Base-by-base conservation (phyloP, 2,329 filamentous ascomycete species). In the Ophiostoma ulmi region DNA sequence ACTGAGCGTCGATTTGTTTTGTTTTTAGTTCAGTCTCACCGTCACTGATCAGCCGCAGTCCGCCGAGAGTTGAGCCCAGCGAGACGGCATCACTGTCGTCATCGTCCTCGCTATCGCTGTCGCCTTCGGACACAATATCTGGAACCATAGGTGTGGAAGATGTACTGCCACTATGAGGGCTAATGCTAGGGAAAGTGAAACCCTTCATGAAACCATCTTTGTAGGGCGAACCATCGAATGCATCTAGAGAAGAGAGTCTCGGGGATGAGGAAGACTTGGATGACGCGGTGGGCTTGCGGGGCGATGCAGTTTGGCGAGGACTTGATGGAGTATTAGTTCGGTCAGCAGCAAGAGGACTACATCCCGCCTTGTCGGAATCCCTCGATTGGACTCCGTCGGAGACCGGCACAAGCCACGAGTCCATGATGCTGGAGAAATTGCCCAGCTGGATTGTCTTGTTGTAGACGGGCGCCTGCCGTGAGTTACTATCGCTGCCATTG, bases 391-490 rank as follows among this genome's bases (percentile, higher is more conserved):
- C 20, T 35, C 64, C 7, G 5, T 52, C 58, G 11, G 22, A 26
- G 38, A 20, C 6, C 11, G 36, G 22, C 44, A 4, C 48, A 17
- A 70, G 64, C 39, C 31, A 71, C n/a, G 52, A 26, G 26, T 64
- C 52, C 20, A 72, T 70, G n/a, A 72, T 63, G 11, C 58, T 69
- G 17, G 58, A 17, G 5, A 75, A 75, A 38, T 75, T 66, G 63
- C 74, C 74, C 8, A 75, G 71, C 22, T 52, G 70, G 31, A 17
- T 17, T 63, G 3, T 31, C 11, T 63, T 36, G 58, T 58, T 58
- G 52, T 48, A 20, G 17, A 14, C 22, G 58, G 58, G 13, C 13
- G 58, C 58, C 26, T 5, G 58, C 58, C 14, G 26, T 11, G 58
- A 17, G 26, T 35, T 14, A 35, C 20, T 22, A 6, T 10, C 52